Base-by-base conservation (phyloP, 2,329 filamentous ascomycete genomes). In the Pseudogymnoascus sp. region DNA sequence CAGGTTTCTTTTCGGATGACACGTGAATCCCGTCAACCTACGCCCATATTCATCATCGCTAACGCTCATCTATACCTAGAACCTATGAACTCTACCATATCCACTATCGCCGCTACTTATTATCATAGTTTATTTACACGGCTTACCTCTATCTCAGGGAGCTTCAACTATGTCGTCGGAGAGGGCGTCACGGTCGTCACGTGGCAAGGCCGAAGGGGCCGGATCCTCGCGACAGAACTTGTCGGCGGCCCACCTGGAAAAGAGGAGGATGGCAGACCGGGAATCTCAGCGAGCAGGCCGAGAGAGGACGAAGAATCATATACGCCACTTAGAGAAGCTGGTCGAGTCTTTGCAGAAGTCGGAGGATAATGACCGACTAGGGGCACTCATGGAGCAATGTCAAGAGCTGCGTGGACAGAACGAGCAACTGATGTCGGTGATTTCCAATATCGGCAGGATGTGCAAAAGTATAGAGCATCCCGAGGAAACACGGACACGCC, bases 271-370 rank as follows among this genome's bases (percentile, higher is more conserved):
- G 50, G 50, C 50, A 21, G 50, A 57, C 17, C 26, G 50, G 11
- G 50, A 33, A 57, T 57, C 50, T 11, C 50, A 57, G 28, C 33
- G 50, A 17, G 50, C 50, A 33, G 50, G 50, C 17, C 50, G 50
- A 21, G 50, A 57, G 50, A 57, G 50, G 17, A 57, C 50, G n/a
- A 57, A 57, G 28, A 57, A 57, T 21, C 50, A 57, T 57, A 57
- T 57, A 33, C 50, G 50, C 28, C 50, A 57, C 28, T 15, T 57
- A 8, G 50, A 57, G 50, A 57, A 57, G 28, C 26, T 35, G 2
- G 50, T 57, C 10, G 28, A 57, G 50, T 57, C 50, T 13, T 15
- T 57, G 28, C 50, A 57, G 50, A 57, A 57, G 28, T 8, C 28
- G 17, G 50, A 19, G 28, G 50, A 57, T 33, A 57, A 57, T 57